These are phyloP conservation scores for Copromyces sp. DNA, from an alignment of 495 filamentous ascomycete genomes.

Conservation along the genomic window DNA sequence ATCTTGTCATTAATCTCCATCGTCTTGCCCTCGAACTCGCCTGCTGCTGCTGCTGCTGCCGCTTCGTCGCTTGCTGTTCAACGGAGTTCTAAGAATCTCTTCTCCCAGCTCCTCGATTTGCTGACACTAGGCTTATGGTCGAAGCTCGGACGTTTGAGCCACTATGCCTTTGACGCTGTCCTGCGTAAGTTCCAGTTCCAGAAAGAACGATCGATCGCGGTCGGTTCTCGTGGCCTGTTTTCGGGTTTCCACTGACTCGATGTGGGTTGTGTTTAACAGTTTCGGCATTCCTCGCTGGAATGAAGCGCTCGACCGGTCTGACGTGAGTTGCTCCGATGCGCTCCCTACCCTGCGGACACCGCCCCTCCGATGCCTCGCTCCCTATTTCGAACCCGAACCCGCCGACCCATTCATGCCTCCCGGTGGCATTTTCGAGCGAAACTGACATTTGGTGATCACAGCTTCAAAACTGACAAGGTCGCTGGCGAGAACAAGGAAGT, in stretches of 20 bases:
- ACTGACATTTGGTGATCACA: conserved; percentile 25
- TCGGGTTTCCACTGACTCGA: conserved; percentile 14
- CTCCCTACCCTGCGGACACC: not conserved
- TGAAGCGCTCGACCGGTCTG: conserved; percentile 91
- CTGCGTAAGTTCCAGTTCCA: conserved; percentile 49
- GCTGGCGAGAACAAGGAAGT: conserved; percentile 70
- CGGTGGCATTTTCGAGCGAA: not conserved
- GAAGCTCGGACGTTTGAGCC: conserved; percentile 84
- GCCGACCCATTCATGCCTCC: conserved; percentile 43
- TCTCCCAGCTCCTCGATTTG: conserved; percentile 47
- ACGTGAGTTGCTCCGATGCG: conserved; percentile 58
- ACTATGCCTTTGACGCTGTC: conserved; percentile 95
- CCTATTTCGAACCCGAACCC: conserved; percentile 4
- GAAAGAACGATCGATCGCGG: not conserved
- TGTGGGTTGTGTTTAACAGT: conserved; percentile 37
- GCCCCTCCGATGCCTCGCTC: not conserved
- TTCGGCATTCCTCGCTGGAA: conserved; percentile 90
- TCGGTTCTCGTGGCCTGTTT: not conserved
- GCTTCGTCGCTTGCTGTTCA: conserved; percentile 7
- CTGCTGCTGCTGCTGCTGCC: not conserved
- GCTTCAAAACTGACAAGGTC: conserved; percentile 78
- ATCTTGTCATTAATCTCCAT: not conserved
- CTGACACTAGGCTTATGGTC: conserved; percentile 50
- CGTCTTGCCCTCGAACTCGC: not conserved
- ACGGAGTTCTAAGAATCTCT: conserved; percentile 23